Conservation (phyloP, 352 stramenopile genomes). For the Phytophthora pinifolia region DNA sequence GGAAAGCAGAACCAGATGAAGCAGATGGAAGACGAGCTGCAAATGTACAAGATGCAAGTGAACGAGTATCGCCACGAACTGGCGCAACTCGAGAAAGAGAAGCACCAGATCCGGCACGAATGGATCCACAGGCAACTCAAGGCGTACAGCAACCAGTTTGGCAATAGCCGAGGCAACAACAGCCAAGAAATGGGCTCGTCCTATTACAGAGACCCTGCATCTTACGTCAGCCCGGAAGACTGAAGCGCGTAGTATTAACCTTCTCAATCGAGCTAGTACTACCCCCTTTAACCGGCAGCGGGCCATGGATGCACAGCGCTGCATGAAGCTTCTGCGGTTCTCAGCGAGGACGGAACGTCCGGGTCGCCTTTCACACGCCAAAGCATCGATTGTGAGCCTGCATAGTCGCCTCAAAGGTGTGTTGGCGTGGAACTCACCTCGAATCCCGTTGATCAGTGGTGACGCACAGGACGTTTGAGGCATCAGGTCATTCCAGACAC, state of each 20-base stretch:
- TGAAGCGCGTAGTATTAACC: conserved; percentile 5
- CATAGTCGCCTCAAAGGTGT: neutral
- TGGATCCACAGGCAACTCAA: conserved; percentile 58
- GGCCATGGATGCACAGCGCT: conserved; percentile 22
- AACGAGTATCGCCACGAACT: conserved; percentile 76
- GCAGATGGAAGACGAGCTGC: conserved; percentile 89
- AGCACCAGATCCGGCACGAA: conserved; percentile 54
- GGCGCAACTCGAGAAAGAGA: conserved; percentile 60
- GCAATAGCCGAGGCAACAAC: conserved; percentile 1
- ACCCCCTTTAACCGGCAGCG: neutral
- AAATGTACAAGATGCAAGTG: conserved; percentile 93
- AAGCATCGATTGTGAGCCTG: neutral
- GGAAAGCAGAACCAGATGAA: conserved; percentile 79
- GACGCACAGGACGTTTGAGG: conserved; percentile 12
- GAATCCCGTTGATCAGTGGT: conserved; percentile 14
- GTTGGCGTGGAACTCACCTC: conserved; percentile 10
- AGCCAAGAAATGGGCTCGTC: neutral
- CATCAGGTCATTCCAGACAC: conserved; percentile 21
- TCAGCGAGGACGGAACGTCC: neutral
- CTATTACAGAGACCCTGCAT: conserved; percentile 12
- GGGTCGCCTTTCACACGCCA: neutral
- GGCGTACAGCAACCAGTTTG: conserved; percentile 29
- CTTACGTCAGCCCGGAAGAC: conserved; percentile 18
- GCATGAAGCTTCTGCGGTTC: conserved; percentile 3
- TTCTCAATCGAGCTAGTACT: conserved; percentile 2